A percentile compares a stretch with the other conserved stretches of the same genome.
phyloP scores from a whole-genome alignment of 2,329 filamentous ascomycete species.

The Zasmidium citrigriseum region DNA sequence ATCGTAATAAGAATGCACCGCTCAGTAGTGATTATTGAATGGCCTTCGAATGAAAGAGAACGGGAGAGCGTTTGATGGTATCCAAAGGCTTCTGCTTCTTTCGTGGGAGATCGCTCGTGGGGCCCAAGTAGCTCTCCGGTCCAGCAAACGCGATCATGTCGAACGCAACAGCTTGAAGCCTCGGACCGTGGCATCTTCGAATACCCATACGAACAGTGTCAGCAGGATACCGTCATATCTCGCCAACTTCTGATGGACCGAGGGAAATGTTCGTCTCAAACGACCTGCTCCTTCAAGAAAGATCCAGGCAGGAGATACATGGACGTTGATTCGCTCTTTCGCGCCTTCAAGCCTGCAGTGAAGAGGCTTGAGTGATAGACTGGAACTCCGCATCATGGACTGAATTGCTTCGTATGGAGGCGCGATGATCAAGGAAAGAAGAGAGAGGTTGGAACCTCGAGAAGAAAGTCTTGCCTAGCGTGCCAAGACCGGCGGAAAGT shows the following conservation, averaged over 20 bases:
- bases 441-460: slow-evolving; percentile 6
- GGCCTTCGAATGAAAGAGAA: no score
- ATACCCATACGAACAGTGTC: no score
- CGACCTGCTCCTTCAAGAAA: slow-evolving; percentile 51
- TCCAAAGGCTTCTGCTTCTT: no score
- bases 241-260: neutral
- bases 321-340: slow-evolving; percentile 47
- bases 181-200: no score
- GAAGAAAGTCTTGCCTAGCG: slow-evolving; percentile 9
- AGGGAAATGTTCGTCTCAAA: slow-evolving; percentile 47
- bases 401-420: slow-evolving; percentile 28
- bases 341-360: slow-evolving; percentile 45
- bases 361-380: slow-evolving; percentile 41
- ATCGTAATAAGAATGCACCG: no score
- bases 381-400: slow-evolving; percentile 26
- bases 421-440: slow-evolving; percentile 31
- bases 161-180: no score
- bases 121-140: no score
- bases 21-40: no score
- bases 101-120: no score
- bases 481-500: neutral
- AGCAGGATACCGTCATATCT: neutral
- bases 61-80: no score
- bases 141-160: no score
- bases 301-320: slow-evolving; percentile 56